These are phyloP conservation scores for Carex arenaria DNA, from an alignment of 202 grass and related monocot genomes.

Conservation along the genomic window DNA sequence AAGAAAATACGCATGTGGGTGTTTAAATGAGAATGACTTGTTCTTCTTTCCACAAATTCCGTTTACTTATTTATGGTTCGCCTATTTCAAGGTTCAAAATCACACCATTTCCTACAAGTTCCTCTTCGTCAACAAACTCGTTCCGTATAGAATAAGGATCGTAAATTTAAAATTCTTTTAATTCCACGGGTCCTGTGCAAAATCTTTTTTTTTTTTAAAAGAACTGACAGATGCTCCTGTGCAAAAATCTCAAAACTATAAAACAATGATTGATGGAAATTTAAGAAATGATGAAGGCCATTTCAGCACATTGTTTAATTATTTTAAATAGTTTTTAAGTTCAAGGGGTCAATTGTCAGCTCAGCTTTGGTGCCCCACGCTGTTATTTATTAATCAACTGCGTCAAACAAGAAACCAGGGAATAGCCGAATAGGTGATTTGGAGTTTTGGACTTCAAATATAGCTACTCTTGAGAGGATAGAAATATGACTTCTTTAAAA, in stretches of 20 bases:
- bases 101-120: no score
- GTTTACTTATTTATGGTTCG: no score
- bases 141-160: no score
- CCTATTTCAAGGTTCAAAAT: no score
- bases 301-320: neutral
- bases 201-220: no score
- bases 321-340: neutral
- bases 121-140: no score
- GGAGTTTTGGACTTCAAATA: neutral
- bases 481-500: neutral
- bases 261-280: neutral
- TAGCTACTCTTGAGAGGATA: neutral
- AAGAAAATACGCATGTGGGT: no score
- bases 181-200: neutral
- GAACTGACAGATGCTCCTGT: no score
- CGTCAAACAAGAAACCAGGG: neutral
- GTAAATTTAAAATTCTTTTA: neutral
- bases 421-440: neutral
- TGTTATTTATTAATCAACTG: neutral
- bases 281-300: neutral
- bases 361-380: neutral
- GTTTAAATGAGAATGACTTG: no score
- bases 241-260: neutral
- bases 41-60: no score
- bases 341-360: neutral